Evolutionary conservation across 441 rosid species (phyloP), one percentile per base, ranked within the genome.

Genomic region (Erodium texanum): DNA sequence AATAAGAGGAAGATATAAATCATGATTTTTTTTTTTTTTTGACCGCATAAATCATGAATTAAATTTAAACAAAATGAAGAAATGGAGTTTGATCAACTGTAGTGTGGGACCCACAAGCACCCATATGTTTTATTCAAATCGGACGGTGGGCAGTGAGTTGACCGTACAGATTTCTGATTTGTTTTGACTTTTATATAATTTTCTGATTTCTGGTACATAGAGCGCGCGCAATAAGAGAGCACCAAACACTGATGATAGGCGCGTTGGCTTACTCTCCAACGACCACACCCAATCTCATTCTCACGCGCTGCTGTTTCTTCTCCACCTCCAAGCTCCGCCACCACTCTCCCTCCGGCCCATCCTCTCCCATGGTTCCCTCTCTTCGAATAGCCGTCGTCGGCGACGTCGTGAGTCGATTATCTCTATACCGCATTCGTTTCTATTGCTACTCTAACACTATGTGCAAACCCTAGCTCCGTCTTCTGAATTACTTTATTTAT

Each of bases 331-430:
- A 58, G 64, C 29, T 56, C 29, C 12, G 56, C 50, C 19, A 41
- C 45, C 66, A 64, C 36, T 38, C 79, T 66, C 62, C 70, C 64
- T 82, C 83, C 92, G 79, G 86, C 22, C 58, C 85, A 7, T 34
- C 38, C 38, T 34, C 9, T 7, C 38, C 6, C 38, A 34, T 34
- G 38, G 38, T 34, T 66, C 77, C 88, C 24, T 24, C 64, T 11
- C 78, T 83, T 43, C 84, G 96, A 56, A 85, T 90, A 36, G 97
- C 92, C 10, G 81, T 92, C 62, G 88, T 87, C 73, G 93, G 96
- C 62, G 96, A 90, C 78, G 74, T 87, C 12, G 98, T 92, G 73
- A 78, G 83, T 66, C 61, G 62, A 41, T 65, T 27, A 41, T 29
- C 22, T 24, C 65, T 19, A 9, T 6, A 22, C 27, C 34, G 14